A percentile compares a stretch with the other conserved stretches of the same genome.
Conservation (phyloP, 2,329 filamentous ascomycete genomes). For the Scedosporium dehoogii region DNA sequence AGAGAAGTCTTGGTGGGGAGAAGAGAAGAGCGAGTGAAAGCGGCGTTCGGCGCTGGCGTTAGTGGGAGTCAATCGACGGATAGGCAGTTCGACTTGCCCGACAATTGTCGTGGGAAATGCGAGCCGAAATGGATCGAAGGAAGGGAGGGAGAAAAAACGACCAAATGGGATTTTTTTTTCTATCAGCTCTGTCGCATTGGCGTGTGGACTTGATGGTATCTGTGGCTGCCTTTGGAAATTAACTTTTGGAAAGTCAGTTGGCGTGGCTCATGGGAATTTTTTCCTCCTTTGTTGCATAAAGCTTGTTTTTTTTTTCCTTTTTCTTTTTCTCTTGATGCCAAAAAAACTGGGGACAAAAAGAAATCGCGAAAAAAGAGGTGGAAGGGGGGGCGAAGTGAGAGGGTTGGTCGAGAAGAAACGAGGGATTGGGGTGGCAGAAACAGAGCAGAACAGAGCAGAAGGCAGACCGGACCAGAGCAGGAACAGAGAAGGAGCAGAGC, state of each 20-base stretch:
- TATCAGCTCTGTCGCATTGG: background rate
- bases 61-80: background rate
- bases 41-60: background rate
- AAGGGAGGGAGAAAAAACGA: background rate
- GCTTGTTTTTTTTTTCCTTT: background rate
- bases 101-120: background rate
- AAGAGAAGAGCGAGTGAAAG: background rate
- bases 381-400: background rate
- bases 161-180: background rate
- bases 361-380: constrained; percentile 1
- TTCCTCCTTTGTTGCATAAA: background rate
- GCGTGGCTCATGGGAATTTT: background rate
- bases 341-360: constrained; percentile 6
- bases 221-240: constrained; percentile 1
- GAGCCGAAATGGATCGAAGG: background rate
- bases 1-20: background rate
- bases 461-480: background rate
- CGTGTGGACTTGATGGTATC: background rate
- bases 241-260: background rate
- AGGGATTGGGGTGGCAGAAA: background rate
- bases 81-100: background rate
- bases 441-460: no score
- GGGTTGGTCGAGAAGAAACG: background rate
- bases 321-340: background rate
- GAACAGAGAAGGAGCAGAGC: no score